Percentiles rank a stretch among this genome's conserved stretches.
These are phyloP conservation scores for Elsinoe perseae DNA, from an alignment of 2,329 filamentous ascomycete species.

Conservation along the genomic window DNA sequence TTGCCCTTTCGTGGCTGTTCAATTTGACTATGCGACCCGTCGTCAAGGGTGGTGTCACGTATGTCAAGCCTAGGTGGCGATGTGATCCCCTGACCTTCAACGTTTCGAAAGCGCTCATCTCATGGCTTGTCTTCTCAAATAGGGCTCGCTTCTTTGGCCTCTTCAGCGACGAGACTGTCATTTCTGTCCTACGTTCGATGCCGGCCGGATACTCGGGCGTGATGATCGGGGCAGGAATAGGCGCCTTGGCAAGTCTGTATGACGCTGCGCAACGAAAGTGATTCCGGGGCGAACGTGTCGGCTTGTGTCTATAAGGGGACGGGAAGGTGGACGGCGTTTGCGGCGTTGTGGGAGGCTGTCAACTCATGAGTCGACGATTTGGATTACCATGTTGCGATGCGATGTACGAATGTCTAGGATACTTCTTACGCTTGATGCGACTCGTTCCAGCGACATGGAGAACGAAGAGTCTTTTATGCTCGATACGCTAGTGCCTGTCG, in stretches of 20 bases:
- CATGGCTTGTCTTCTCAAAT: constrained; percentile 71
- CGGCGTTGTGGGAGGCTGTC: not conserved
- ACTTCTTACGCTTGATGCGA: not conserved
- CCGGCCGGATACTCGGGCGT: constrained; percentile 66
- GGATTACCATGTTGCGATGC: not conserved
- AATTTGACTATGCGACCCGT: constrained; percentile 62
- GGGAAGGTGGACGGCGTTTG: constrained; percentile 1
- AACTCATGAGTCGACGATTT: not conserved
- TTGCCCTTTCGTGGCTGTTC: constrained; percentile 76
- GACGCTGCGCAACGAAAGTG: constrained; percentile 62
- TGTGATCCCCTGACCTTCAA: constrained; percentile 88
- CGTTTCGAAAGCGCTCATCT: constrained; percentile 73
- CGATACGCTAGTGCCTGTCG: not conserved
- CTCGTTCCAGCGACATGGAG: not conserved
- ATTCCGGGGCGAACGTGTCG: not conserved
- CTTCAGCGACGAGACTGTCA: constrained; percentile 52
- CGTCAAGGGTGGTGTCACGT: constrained; percentile 34
- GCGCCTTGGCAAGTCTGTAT: constrained; percentile 62
- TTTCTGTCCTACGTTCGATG: constrained; percentile 56
- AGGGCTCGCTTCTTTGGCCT: constrained; percentile 56
- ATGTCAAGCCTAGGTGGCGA: constrained; percentile 44
- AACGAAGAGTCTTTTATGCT: not conserved
- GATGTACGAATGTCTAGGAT: constrained; percentile 3
- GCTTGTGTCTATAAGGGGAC: not conserved
- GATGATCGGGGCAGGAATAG: constrained; percentile 60